Conservation (phyloP, 768 basidiomycete species). For the Sporobolomyces pararoseus region DNA sequence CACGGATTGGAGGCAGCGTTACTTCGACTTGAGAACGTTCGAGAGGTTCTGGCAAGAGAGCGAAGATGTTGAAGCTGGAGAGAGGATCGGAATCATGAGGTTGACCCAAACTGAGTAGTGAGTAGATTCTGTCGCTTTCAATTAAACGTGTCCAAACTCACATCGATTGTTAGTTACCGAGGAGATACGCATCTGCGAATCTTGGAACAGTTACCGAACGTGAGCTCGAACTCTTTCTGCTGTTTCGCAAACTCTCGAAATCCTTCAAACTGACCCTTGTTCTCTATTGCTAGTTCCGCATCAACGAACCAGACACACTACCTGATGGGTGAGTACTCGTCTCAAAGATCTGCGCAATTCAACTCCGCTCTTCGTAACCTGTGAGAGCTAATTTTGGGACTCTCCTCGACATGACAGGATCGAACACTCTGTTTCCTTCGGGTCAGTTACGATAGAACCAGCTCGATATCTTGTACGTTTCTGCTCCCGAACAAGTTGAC, state of each 20-base stretch:
- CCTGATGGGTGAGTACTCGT: constrained; percentile 20
- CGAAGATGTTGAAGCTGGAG: constrained; percentile 32
- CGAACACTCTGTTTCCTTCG: constrained; percentile 48
- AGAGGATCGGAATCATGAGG: constrained; percentile 45
- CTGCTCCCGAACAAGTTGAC: no score
- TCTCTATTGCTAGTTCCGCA: constrained; percentile 30
- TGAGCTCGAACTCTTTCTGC: constrained; percentile 25
- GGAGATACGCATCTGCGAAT: constrained; percentile 47
- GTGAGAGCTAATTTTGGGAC: no score
- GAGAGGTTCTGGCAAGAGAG: constrained; percentile 46
- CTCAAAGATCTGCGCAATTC: neutral
- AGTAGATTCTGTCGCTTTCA: no score
- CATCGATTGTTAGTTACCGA: constrained; percentile 27
- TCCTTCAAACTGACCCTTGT: no score
- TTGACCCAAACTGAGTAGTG: constrained; percentile 49
- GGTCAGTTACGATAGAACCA: constrained; percentile 50
- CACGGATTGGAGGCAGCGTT: constrained; percentile 46
- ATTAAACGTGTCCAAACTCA: no score
- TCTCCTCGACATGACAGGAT: no score
- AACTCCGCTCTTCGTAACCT: no score
- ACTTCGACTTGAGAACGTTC: constrained; percentile 47
- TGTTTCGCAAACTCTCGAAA: neutral
- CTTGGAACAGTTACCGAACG: constrained; percentile 49
- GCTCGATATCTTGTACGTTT: constrained; percentile 36
- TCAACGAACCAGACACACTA: neutral